phyloP scores from a whole-genome alignment of 2,329 filamentous ascomycete species.

The Fusarium falciforme region DNA sequence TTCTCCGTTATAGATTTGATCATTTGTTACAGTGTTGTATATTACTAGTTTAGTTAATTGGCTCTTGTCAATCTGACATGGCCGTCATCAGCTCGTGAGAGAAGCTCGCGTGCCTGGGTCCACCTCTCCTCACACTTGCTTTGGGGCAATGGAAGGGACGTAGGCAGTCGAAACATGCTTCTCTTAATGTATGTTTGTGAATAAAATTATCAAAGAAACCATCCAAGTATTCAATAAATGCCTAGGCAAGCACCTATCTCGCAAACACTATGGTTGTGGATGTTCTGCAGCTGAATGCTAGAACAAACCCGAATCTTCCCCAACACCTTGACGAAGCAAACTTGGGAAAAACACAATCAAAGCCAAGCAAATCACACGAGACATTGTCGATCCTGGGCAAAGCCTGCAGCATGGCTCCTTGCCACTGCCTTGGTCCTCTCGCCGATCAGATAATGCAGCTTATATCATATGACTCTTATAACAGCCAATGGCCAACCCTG shows the following conservation, averaged over 20 bases:
- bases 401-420: not conserved
- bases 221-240: not conserved
- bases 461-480: constrained; percentile 32
- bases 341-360: not conserved
- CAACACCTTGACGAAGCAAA: not conserved
- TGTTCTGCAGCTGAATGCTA: not conserved
- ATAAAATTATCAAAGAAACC: not conserved
- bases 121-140: not conserved
- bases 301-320: not conserved
- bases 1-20: not conserved
- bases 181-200: not conserved
- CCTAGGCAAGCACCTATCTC: not conserved
- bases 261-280: not conserved
- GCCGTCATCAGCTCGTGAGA: constrained; percentile 6
- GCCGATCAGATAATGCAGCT: constrained; percentile 15
- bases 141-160: not conserved
- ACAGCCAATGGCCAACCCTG: constrained; percentile 6
- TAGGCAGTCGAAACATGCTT: not conserved
- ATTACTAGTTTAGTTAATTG: not conserved
- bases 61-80: not conserved
- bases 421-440: constrained; percentile 29
- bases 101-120: constrained; percentile 21
- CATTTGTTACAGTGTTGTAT: not conserved
- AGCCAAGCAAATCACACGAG: not conserved
- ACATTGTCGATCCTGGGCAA: constrained; percentile 11